Evolutionary conservation across 306 rosid genomes (phyloP).

Genomic region (Begonia fuchsioides): DNA sequence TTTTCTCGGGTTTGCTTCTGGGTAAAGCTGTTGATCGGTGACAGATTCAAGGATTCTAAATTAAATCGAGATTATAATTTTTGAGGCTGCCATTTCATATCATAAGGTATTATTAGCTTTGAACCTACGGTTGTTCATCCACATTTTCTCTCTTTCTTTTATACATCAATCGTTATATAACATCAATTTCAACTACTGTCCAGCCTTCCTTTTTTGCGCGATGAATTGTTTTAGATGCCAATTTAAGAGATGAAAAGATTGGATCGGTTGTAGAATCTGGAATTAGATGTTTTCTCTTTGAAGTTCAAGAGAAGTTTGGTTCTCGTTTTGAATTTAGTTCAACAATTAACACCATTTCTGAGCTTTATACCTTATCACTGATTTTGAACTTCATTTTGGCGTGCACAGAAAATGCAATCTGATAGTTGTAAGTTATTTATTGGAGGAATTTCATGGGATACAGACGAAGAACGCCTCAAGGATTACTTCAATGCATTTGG

Average conservation of each 20-base stretch:
- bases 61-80: slow-evolving; percentile 36
- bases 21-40: slow-evolving; percentile 47
- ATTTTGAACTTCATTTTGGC: slow-evolving; percentile 7
- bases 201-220: no score
- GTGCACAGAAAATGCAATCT: slow-evolving; percentile 79
- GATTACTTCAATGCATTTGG: slow-evolving; percentile 79
- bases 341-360: no score
- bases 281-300: no score
- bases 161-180: slow-evolving; percentile 9
- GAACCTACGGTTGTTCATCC: slow-evolving; percentile 9
- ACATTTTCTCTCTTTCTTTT: slow-evolving; percentile 20
- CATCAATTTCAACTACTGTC: not conserved
- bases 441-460: slow-evolving; percentile 99
- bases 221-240: no score
- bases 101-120: slow-evolving; percentile 33
- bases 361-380: no score
- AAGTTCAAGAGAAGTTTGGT: no score
- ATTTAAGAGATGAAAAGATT: no score
- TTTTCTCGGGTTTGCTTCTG: slow-evolving; percentile 34
- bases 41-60: slow-evolving; percentile 40
- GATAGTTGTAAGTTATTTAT: slow-evolving; percentile 85
- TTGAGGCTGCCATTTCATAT: slow-evolving; percentile 22
- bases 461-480: slow-evolving; percentile 88
- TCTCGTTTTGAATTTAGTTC: no score
- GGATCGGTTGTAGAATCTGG: no score